phyloP scores from a whole-genome alignment of 768 basidiomycete genomes.

The Tulasnella sp. region DNA sequence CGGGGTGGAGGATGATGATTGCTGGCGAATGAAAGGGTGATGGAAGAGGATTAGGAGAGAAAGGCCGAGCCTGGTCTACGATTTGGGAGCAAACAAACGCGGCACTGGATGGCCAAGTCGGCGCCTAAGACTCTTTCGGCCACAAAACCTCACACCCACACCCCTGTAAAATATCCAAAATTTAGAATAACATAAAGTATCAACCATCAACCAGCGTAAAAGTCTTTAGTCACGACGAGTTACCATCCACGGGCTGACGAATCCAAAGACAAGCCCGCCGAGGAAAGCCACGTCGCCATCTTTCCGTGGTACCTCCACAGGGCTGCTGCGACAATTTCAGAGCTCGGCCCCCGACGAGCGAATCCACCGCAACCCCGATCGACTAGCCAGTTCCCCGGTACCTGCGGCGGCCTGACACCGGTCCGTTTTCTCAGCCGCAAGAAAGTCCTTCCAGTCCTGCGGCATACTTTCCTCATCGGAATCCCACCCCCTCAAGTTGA shows the following conservation, averaged over 20 bases:
- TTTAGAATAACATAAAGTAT: background rate
- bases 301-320: background rate
- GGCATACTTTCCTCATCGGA: background rate
- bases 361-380: constrained; percentile 9
- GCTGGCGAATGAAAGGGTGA: background rate
- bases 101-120: background rate
- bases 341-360: constrained; percentile 12
- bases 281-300: background rate
- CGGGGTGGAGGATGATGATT: background rate
- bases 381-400: background rate
- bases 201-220: background rate
- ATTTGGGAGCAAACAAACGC: background rate
- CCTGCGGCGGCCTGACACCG: background rate
- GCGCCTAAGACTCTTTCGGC: background rate
- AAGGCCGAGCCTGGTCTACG: background rate
- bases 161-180: background rate
- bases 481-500: constrained; percentile 12
- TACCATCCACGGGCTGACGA: background rate
- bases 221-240: background rate
- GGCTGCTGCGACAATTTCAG: background rate
- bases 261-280: background rate
- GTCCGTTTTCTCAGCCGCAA: background rate
- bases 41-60: background rate
- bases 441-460: constrained; percentile 10
- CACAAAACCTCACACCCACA: background rate